Percentiles rank a stretch among this genome's conserved stretches.
phyloP scores from a whole-genome alignment of 148 eudicot genomes.

The Dysphania ambrosioides region DNA sequence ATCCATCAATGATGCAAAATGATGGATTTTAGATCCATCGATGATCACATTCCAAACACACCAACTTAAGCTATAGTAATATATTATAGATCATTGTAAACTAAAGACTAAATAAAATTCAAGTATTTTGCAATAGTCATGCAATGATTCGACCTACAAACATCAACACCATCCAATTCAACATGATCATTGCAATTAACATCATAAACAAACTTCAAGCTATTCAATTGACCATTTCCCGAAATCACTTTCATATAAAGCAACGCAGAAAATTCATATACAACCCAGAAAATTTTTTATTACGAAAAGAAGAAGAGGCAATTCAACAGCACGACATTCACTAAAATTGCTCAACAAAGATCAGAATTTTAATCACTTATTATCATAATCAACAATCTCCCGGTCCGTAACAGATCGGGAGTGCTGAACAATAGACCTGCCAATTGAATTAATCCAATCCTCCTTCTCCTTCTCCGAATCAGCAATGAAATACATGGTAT shows the following conservation, averaged over 20 bases:
- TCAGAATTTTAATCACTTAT: not conserved
- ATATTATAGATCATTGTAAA: too few species aligned
- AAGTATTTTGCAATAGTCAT: too few species aligned
- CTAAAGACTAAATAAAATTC: too few species aligned
- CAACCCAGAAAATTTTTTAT: slow-evolving; percentile 7
- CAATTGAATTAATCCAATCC: slow-evolving; percentile 91
- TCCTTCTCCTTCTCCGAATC: slow-evolving; percentile 94
- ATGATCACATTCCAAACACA: too few species aligned
- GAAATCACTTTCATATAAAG: not conserved
- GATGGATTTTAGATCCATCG: too few species aligned
- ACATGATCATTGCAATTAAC: not conserved
- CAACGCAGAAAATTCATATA: slow-evolving; percentile 15
- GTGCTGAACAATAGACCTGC: slow-evolving; percentile 79
- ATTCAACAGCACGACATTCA: slow-evolving; percentile 6
- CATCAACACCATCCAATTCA: not conserved
- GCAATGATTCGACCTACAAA: not conserved
- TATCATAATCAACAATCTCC: slow-evolving; percentile 62
- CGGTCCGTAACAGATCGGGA: slow-evolving; percentile 72
- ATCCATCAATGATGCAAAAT: too few species aligned
- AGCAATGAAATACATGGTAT: slow-evolving; percentile 85
- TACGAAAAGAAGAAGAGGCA: too few species aligned
- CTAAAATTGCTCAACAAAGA: not conserved
- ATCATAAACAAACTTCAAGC: not conserved
- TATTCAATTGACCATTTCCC: not conserved
- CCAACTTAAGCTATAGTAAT: too few species aligned